Conservation (phyloP, 495 filamentous ascomycete species). For the Tuber aestivum region DNA sequence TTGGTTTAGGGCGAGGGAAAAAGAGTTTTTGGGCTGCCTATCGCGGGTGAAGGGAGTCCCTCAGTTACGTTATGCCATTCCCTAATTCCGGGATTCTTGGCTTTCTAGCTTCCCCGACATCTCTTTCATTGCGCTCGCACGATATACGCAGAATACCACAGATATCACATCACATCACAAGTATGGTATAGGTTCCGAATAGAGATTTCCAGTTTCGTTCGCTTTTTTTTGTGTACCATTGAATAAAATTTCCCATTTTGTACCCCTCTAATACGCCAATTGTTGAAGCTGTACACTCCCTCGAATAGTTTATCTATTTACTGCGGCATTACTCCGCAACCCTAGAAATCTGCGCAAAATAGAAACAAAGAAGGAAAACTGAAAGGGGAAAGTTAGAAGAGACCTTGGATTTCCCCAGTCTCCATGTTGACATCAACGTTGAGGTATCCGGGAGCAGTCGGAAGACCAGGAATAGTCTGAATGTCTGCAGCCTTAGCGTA, state of each 20-base stretch:
- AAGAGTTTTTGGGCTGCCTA: not conserved
- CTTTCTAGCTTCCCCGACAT: not conserved
- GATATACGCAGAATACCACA: not conserved
- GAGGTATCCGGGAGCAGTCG: slow-evolving; percentile 90
- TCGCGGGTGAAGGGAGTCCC: not conserved
- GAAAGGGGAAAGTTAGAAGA: slow-evolving; percentile 58
- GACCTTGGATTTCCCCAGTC: slow-evolving; percentile 90
- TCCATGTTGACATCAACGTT: slow-evolving; percentile 87
- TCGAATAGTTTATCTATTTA: not conserved
- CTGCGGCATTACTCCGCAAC: not conserved
- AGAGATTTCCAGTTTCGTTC: not conserved
- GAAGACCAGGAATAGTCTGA: slow-evolving; percentile 93
- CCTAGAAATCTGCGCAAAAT: slow-evolving; percentile 11
- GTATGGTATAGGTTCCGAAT: not conserved
- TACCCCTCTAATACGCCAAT: slow-evolving; percentile 27
- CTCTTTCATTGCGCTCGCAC: not conserved
- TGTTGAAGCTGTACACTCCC: slow-evolving; percentile 30
- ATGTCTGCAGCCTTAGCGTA: slow-evolving; percentile 96
- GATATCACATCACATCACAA: not conserved
- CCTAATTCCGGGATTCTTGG: not conserved
- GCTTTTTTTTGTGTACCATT: not conserved
- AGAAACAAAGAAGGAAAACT: slow-evolving; percentile 21
- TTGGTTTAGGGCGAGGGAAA: not conserved
- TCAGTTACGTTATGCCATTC: not conserved
- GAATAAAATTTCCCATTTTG: slow-evolving; percentile 3